These are phyloP conservation scores for Candida ficus DNA, from an alignment of 805 yeast species.

Conservation along the genomic window DNA sequence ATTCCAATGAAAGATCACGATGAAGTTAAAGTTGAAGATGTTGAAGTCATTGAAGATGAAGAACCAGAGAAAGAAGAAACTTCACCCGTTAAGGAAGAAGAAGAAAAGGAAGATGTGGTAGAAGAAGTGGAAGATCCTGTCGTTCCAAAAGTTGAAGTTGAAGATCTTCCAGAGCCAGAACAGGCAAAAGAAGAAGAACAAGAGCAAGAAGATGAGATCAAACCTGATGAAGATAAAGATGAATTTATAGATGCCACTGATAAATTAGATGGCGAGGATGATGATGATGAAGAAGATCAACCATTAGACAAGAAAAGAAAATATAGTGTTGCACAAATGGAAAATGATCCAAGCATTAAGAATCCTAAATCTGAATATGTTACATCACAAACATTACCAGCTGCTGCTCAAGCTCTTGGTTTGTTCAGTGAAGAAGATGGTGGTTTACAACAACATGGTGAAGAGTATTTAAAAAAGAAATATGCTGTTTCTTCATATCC, in stretches of 20 bases:
- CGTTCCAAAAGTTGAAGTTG: not conserved
- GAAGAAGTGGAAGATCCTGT: not conserved
- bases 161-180: no score
- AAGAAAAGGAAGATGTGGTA: constrained; percentile 4
- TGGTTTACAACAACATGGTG: constrained; percentile 62
- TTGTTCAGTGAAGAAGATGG: constrained; percentile 54
- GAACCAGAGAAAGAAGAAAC: not conserved
- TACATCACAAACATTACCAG: constrained; percentile 60
- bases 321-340: constrained; percentile 27
- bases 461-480: constrained; percentile 66
- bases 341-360: constrained; percentile 53
- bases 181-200: no score
- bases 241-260: constrained; percentile 19
- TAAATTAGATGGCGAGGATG: not conserved
- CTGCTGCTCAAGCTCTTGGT: constrained; percentile 59
- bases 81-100: not conserved
- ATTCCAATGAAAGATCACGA: constrained; percentile 38
- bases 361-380: constrained; percentile 79
- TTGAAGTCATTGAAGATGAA: constrained; percentile 1
- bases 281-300: not conserved
- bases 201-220: not conserved
- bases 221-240: constrained; percentile 7
- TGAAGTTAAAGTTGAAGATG: constrained; percentile 16
- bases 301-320: constrained; percentile 11
- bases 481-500: constrained; percentile 94